A percentile compares a stretch with the other conserved stretches of the same genome.
phyloP scores from a whole-genome alignment of 257 asterid genomes.

The Echium plantagineum region DNA sequence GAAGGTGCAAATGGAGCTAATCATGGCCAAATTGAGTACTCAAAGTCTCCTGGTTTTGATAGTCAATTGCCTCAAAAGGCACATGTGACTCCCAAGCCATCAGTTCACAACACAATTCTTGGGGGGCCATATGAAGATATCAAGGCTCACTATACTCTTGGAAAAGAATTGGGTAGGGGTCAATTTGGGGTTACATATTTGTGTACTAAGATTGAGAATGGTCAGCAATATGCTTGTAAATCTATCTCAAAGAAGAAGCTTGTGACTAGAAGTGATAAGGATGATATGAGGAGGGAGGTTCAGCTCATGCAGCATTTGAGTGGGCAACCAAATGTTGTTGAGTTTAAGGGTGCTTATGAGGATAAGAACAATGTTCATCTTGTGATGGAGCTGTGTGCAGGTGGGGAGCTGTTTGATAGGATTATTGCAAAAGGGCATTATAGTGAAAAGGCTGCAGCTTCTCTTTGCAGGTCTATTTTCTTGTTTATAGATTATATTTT shows the following conservation, averaged over 20 bases:
- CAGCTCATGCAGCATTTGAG: conserved; percentile 80
- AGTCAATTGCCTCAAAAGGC: conserved; percentile 24
- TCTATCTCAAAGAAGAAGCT: conserved; percentile 68
- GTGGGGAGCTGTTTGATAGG: conserved; percentile 81
- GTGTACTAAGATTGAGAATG: conserved; percentile 40
- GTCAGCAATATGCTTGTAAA: conserved; percentile 57
- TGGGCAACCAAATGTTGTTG: conserved; percentile 72
- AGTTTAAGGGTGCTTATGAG: conserved; percentile 72
- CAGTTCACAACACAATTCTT: conserved; percentile 37
- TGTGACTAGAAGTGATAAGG: conserved; percentile 48
- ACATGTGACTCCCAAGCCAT: conserved; percentile 28
- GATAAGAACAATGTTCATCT: conserved; percentile 57
- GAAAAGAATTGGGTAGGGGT: conserved; percentile 65
- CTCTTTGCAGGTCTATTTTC: conserved; percentile 51
- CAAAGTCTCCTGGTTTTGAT: conserved; percentile 49
- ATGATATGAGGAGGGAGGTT: conserved; percentile 73
- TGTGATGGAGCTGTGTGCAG: conserved; percentile 74
- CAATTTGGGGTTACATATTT: conserved; percentile 70
- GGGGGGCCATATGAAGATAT: conserved; percentile 58
- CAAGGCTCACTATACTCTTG: conserved; percentile 34
- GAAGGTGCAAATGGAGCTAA: conserved; percentile 19
- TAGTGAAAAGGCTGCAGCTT: conserved; percentile 62
- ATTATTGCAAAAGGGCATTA: conserved; percentile 67
- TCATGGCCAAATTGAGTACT: conserved; percentile 30
- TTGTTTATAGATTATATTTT: no score